These are phyloP conservation scores for Biscutella laevigata DNA, from an alignment of 441 rosid genomes.

Conservation along the genomic window DNA sequence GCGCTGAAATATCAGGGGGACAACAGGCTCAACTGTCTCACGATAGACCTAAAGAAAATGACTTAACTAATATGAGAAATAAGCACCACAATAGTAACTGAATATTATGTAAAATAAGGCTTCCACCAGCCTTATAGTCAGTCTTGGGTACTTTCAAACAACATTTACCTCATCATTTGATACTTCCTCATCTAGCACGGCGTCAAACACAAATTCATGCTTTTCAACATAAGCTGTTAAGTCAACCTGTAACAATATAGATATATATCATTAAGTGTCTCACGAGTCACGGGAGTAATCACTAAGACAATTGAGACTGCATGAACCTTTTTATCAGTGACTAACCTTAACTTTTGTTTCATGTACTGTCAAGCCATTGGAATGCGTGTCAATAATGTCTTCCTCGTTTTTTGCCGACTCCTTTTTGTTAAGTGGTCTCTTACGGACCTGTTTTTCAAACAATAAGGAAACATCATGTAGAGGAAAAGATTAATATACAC, in stretches of 20 bases:
- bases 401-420: slow-evolving; percentile 88
- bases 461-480: slow-evolving; percentile 8
- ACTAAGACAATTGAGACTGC: background rate
- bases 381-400: slow-evolving; percentile 75
- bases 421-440: slow-evolving; percentile 92
- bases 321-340: slow-evolving; percentile 11
- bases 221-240: slow-evolving; percentile 78
- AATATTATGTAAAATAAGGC: background rate
- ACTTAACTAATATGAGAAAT: no score
- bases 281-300: background rate
- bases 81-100: background rate
- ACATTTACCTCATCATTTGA: slow-evolving; percentile 64
- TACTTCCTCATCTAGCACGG: slow-evolving; percentile 68
- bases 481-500: background rate
- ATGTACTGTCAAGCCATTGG: slow-evolving; percentile 74
- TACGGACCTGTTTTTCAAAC: slow-evolving; percentile 70
- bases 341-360: slow-evolving; percentile 89
- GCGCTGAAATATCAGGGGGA: slow-evolving; percentile 71
- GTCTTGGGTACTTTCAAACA: background rate
- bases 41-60: slow-evolving; percentile 50
- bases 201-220: slow-evolving; percentile 85
- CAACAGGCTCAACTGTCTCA: slow-evolving; percentile 81
- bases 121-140: background rate
- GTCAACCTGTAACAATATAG: slow-evolving; percentile 55
- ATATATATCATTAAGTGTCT: background rate